Conservation (phyloP, 495 filamentous ascomycete species). For the Hyaloscypha variabilis region DNA sequence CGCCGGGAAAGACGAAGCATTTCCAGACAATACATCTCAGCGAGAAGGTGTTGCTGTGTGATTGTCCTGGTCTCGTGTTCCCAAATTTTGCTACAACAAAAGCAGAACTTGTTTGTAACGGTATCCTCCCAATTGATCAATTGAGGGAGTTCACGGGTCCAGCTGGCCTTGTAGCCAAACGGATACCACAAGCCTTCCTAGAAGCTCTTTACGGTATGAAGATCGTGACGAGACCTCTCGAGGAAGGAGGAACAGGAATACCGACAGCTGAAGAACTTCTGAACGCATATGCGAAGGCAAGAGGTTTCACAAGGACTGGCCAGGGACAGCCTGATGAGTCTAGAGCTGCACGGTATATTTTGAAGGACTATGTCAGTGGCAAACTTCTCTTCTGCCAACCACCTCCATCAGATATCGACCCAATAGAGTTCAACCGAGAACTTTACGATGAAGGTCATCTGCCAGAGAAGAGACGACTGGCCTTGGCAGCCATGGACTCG, state of each 20-base stretch:
- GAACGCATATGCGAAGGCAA: constrained; percentile 79
- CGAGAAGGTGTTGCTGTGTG: constrained; percentile 86
- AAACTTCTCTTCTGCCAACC: constrained; percentile 92
- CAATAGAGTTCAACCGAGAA: constrained; percentile 79
- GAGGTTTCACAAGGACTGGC: constrained; percentile 87
- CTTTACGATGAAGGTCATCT: constrained; percentile 82
- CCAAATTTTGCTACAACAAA: constrained; percentile 98
- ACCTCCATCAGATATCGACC: constrained; percentile 75
- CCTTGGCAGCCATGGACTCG: constrained; percentile 51
- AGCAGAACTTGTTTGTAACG: constrained; percentile 93
- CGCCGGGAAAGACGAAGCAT: constrained; percentile 98
- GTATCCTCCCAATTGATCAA: constrained; percentile 96
- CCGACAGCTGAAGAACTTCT: constrained; percentile 89
- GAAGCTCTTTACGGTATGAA: constrained; percentile 93
- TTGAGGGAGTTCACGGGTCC: constrained; percentile 93
- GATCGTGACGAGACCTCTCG: constrained; percentile 76
- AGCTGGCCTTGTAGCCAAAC: constrained; percentile 78
- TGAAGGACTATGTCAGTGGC: constrained; percentile 98
- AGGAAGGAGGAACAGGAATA: constrained; percentile 91
- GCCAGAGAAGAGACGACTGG: constrained; percentile 69
- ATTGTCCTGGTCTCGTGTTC: constrained; percentile 98
- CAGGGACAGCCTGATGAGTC: constrained; percentile 92
- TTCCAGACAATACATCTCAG: constrained; percentile 98
- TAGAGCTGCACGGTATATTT: constrained; percentile 82
- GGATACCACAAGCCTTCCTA: constrained; percentile 88